A percentile compares a stretch with the other conserved stretches of the same genome.
Evolutionary conservation across 2,329 filamentous ascomycete species (phyloP).

Genomic region (Cercospora canescens): DNA sequence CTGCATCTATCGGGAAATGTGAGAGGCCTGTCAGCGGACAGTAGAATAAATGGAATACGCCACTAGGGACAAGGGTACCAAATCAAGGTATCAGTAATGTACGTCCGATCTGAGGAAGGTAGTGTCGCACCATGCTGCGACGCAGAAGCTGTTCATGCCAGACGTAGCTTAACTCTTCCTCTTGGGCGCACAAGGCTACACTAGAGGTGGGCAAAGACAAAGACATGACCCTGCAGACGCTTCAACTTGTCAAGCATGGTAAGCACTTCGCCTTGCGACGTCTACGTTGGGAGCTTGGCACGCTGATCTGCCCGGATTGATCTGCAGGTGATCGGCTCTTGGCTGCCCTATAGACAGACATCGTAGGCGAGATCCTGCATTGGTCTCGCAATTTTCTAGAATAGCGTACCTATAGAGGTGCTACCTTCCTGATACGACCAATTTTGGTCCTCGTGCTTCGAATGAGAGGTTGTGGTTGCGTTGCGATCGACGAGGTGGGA

Average conservation of each 20-base stretch:
- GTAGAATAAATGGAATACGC: too few relatives aligned
- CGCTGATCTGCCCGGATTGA: neutral
- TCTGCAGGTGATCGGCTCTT: conserved; percentile 3
- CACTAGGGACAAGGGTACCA: too few relatives aligned
- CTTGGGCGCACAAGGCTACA: neutral
- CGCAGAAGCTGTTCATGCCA: too few relatives aligned
- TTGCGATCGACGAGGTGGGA: neutral
- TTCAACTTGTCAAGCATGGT: neutral
- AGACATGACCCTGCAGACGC: neutral
- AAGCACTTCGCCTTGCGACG: neutral
- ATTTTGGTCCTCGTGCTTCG: neutral
- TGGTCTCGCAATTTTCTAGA: neutral
- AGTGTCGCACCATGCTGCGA: too few relatives aligned
- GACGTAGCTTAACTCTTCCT: neutral
- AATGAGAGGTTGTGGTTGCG: conserved; percentile 1
- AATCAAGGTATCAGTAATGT: too few relatives aligned
- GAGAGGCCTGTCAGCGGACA: too few relatives aligned
- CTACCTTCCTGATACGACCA: neutral
- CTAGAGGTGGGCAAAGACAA: neutral
- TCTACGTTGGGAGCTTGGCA: neutral
- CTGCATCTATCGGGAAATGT: too few relatives aligned
- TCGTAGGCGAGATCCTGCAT: conserved; percentile 6
- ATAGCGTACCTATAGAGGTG: neutral
- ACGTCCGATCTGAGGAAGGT: too few relatives aligned
- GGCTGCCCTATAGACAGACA: conserved; percentile 2